Conservation (phyloP, 768 basidiomycete species). For the Thelephora aurantiotincta region DNA sequence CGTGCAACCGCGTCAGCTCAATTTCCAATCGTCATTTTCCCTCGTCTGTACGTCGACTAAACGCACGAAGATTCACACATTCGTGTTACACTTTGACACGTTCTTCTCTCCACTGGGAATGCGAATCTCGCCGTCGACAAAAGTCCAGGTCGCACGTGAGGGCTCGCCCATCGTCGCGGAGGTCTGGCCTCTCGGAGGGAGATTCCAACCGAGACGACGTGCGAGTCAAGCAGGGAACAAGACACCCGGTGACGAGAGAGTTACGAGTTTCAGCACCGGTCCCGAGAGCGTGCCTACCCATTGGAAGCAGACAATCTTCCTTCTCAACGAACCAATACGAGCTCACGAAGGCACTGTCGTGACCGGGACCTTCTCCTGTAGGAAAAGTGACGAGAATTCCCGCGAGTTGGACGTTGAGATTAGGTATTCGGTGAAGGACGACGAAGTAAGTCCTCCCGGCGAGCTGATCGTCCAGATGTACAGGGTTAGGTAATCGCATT, state of each 20-base stretch:
- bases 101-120: conserved; percentile 64
- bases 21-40: conserved; percentile 67
- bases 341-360: conserved; percentile 66
- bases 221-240: conserved; percentile 32
- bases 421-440: conserved; percentile 45
- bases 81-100: conserved; percentile 90
- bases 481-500: conserved; percentile 43
- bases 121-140: conserved; percentile 34
- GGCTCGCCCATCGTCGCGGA: conserved; percentile 55
- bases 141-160: conserved; percentile 43
- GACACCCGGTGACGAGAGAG: conserved; percentile 27
- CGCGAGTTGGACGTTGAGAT: conserved; percentile 89
- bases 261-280: conserved; percentile 82
- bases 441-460: conserved; percentile 15
- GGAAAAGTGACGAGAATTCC: conserved; percentile 68
- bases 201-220: conserved; percentile 41
- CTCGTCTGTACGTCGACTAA: conserved; percentile 50
- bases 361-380: conserved; percentile 68
- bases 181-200: conserved; percentile 67
- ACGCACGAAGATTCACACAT: conserved; percentile 55
- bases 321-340: conserved; percentile 67
- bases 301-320: conserved; percentile 92
- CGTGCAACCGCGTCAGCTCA: conserved; percentile 55
- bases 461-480: conserved; percentile 63
- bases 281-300: conserved; percentile 81